A percentile compares a stretch with the other conserved stretches of the same genome.
Conservation (phyloP, 1,139 yeast species). For the Pichia sp. region DNA sequence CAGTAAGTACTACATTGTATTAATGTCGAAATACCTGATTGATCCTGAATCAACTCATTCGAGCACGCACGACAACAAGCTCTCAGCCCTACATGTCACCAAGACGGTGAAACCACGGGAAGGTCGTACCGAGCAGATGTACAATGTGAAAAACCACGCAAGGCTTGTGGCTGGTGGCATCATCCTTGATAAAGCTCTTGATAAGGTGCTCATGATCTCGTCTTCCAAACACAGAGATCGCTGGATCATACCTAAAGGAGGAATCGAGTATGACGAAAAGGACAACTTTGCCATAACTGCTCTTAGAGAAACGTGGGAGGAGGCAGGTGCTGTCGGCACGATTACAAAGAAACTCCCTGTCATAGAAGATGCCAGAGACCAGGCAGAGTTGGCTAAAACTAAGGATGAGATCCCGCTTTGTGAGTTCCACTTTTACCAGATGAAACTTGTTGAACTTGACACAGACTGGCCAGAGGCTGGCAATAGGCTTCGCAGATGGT, state of each 20-base stretch:
- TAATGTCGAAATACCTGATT: slow-evolving; percentile 4
- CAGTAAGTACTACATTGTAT: neutral
- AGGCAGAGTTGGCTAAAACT: neutral
- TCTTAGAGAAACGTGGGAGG: slow-evolving; percentile 94
- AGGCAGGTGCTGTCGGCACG: slow-evolving; percentile 80
- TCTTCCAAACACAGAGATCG: slow-evolving; percentile 61
- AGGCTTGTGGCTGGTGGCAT: slow-evolving; percentile 90
- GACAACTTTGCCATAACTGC: slow-evolving; percentile 52
- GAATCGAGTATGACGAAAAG: slow-evolving; percentile 82
- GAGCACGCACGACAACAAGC: slow-evolving; percentile 5
- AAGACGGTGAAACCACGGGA: slow-evolving; percentile 13
- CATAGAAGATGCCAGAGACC: slow-evolving; percentile 47
- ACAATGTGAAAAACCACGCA: slow-evolving; percentile 37
- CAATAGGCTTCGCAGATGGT: slow-evolving; percentile 69
- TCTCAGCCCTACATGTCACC: neutral
- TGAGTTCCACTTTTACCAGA: slow-evolving; percentile 82
- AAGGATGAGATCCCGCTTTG: slow-evolving; percentile 46
- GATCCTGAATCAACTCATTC: slow-evolving; percentile 6
- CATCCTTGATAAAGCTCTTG: slow-evolving; percentile 54
- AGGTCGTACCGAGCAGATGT: slow-evolving; percentile 15
- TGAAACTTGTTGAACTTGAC: slow-evolving; percentile 54
- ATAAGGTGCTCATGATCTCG: slow-evolving; percentile 70
- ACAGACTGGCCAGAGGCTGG: slow-evolving; percentile 71
- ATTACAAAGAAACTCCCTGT: slow-evolving; percentile 55
- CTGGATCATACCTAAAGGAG: slow-evolving; percentile 96